Base-by-base conservation (phyloP, 495 filamentous ascomycete genomes). In the Lasiosphaeria ovina region DNA sequence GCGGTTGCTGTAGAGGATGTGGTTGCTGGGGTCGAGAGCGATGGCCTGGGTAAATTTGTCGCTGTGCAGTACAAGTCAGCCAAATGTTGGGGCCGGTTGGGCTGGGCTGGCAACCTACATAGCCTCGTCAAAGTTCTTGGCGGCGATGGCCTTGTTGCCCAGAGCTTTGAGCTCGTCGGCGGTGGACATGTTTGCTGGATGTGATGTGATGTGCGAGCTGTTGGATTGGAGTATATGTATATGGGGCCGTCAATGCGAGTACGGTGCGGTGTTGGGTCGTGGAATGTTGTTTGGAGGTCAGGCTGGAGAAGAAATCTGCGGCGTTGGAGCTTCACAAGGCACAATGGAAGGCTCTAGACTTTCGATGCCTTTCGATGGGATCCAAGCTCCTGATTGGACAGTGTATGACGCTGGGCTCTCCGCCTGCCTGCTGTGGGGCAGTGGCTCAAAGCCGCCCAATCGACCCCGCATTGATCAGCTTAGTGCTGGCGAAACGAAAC, bases 121-220 rank as follows among this genome's bases (percentile, higher is more conserved):
- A 64, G 94, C 93, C 74, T 93, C 92, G 66, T 93, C 82, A 69
- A 97, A 98, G 69, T 97, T 90, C 82, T 98, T 98, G 52, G 88
- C 92, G 62, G 91, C 86, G 72, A 98, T 98, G 76, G 94, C 92
- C 77, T 96, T 95, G 80, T 98, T 98, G 81, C 94, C 94, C 72
- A 93, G 87, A 63, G 93, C 91, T 82, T 98, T 98, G 66, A 98
- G 84, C 78, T 78, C 80, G 65, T 83, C 82, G 54, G 80, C 82
- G 47, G 77, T 79, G 45, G 77, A 72, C 78, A 81, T 81, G n/a
- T 16, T 44, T 60, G 53, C 32, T 16, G 48, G 34, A 35, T 51
- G 8, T 48, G 38, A 35, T 35, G 12, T 59, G 35, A 17, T 54
- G 35, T 38, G 54, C 24, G 4, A 31, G 32, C 42, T 1, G 49